Base-by-base conservation (phyloP, 192 early-diverging fungal species). In the Tieghemiomyces parasiticus region DNA sequence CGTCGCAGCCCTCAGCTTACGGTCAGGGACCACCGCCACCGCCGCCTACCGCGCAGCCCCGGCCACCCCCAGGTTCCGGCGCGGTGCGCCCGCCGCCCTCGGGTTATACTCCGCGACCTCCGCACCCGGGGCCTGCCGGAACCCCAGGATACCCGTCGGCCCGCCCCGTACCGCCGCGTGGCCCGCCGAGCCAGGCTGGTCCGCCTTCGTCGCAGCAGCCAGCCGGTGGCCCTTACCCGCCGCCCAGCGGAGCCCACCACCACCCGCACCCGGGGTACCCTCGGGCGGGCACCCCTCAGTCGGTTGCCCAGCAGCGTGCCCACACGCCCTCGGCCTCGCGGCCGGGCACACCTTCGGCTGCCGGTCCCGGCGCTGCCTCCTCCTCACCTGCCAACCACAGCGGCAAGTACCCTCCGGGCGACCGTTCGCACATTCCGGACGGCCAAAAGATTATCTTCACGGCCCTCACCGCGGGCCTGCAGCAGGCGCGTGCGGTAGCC, bases 371-470 rank as follows among this genome's bases (percentile, higher is more conserved):
- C n/a, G n/a, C n/a, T n/a, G n/a, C n/a, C n/a, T n/a, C n/a, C n/a
- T n/a, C n/a, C n/a, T 56, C 62, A 42, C 60, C 52, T 8, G 52
- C 24, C 60, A 31, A 46, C 58, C 29, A 63, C 54, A 25, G 65
- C 34, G 46, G 61, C 56, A 73, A 74, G 65, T 70, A 73, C 55
- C 74, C 91, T 6, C 69, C 71, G 0, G 92, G 90, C 35, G 93
- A 97, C 64, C 78, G 91, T 35, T 77, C 77, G 9, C 91, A 92
- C 62, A 85, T 94, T 60, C 82, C 92, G 14, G 66, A 76, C 16
- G 77, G 72, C 38, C 83, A 91, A 54, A 85, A 80, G 66, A 66
- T 76, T 4, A 69, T 91, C 22, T 78, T 77, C 14, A 64, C 52
- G 30, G 71, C 75, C 14, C 72, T 86, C 32, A 60, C 65, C 46